Conservation (phyloP, 805 yeast genomes). For the Debaryomyces maramus region DNA sequence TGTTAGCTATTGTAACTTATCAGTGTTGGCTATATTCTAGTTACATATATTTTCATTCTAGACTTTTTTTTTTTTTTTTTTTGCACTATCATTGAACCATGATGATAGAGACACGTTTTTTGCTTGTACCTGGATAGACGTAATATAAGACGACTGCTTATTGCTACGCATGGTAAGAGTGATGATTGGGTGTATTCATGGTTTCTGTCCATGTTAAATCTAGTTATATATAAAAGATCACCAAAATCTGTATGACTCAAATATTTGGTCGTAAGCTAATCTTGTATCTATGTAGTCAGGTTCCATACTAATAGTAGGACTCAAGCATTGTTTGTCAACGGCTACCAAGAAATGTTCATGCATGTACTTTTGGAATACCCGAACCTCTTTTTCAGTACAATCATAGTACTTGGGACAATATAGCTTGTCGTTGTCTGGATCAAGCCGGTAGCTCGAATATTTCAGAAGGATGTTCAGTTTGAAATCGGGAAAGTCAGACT, state of each 20-base stretch:
- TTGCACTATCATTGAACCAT: too few species aligned
- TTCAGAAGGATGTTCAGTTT: conserved; percentile 10
- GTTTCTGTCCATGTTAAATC: too few species aligned
- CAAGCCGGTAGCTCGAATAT: conserved; percentile 3
- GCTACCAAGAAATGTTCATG: conserved; percentile 1
- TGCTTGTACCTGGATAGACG: too few species aligned
- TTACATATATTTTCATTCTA: too few species aligned
- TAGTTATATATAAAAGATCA: too few species aligned
- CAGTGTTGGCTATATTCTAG: too few species aligned
- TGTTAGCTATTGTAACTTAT: conserved; percentile 2
- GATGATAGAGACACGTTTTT: too few species aligned
- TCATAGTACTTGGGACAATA: conserved; percentile 4
- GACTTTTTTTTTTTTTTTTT: too few species aligned
- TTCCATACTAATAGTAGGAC: not conserved
- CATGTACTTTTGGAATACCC: conserved; percentile 1
- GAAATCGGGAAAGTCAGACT: conserved; percentile 14
- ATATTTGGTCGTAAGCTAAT: not conserved
- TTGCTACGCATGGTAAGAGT: too few species aligned
- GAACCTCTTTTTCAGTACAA: not conserved
- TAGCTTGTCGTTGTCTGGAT: not conserved
- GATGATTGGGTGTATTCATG: too few species aligned
- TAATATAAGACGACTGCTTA: too few species aligned
- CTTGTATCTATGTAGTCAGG: not conserved
- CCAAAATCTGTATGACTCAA: not conserved
- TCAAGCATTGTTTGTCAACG: not conserved